A percentile compares a stretch with the other conserved stretches of the same genome.
phyloP scores from a whole-genome alignment of 495 filamentous ascomycete genomes.

The Aspergillus homomorphus region DNA sequence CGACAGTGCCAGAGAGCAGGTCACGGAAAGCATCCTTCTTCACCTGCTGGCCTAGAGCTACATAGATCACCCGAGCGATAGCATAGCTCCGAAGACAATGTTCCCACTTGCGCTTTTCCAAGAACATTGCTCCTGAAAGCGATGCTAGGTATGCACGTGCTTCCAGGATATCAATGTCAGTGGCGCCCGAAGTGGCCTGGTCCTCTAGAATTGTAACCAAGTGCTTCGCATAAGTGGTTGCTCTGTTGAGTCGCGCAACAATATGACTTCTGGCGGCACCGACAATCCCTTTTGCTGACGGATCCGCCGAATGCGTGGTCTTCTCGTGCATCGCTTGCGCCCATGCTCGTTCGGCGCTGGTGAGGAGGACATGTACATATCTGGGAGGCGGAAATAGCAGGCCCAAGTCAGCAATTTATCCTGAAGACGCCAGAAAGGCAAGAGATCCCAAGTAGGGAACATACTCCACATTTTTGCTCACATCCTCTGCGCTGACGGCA shows the following conservation, averaged over 20 bases:
- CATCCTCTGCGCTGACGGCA: slow-evolving; percentile 70
- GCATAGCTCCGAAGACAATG: slow-evolving; percentile 71
- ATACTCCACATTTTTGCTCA: slow-evolving; percentile 75
- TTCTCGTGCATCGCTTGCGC: slow-evolving; percentile 96
- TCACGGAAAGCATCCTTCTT: slow-evolving; percentile 80
- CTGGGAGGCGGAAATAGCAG: slow-evolving; percentile 42
- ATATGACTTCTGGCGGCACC: slow-evolving; percentile 81
- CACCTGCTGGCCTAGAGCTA: slow-evolving; percentile 59
- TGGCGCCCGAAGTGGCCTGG: slow-evolving; percentile 56
- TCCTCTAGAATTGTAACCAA: slow-evolving; percentile 65
- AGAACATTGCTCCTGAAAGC: slow-evolving; percentile 67
- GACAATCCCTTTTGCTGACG: slow-evolving; percentile 65
- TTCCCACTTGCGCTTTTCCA: slow-evolving; percentile 88
- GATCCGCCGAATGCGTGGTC: slow-evolving; percentile 72
- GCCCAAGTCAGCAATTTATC: neutral
- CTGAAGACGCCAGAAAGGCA: neutral
- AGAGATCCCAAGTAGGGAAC: slow-evolving; percentile 13
- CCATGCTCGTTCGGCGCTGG: slow-evolving; percentile 90
- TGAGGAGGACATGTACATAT: slow-evolving; percentile 73
- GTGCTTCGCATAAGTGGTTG: slow-evolving; percentile 62
- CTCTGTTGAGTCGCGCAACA: slow-evolving; percentile 80
- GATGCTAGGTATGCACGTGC: slow-evolving; percentile 78
- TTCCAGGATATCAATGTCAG: slow-evolving; percentile 72
- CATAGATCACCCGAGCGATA: slow-evolving; percentile 78
- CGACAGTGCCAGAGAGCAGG: slow-evolving; percentile 76